Base-by-base conservation (phyloP, 225 moss, liverwort and hornwort species). In the Polytrichum formosum region DNA sequence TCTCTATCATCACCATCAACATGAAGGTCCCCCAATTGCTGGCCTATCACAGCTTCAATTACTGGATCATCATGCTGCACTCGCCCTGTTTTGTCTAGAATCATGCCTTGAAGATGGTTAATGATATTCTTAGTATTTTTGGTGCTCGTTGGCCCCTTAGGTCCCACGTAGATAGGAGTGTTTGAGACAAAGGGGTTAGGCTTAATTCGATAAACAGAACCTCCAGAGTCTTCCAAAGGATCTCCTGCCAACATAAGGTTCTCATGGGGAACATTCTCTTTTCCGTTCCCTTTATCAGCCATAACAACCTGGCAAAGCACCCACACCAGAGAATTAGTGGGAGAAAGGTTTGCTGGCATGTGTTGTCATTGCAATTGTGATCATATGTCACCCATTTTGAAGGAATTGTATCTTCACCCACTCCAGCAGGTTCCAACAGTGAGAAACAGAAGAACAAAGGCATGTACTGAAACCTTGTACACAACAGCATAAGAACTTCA, bases 21-120 rank as follows among this genome's bases (percentile, higher is more conserved):
- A 35, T 74, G 82, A 26, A 83, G 28, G 59, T 86, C 86, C 61
- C 89, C 77, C 26, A 85, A 63, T 60, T 84, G 87, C 75, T 91
- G 90, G 27, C 93, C 90, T 61, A 83, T 72, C 63, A 97, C 77
- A 68, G 93, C 92, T 70, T 92, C 93, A 72, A 93, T 72, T 28
- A 93, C 66, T 37, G 93, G 93, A 76, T 96, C 92, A 75, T 97
- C 94, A 71, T 97, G 94, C 76, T 97, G 96, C 54, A 97, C 79
- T 62, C 94, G 83, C 33, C 83, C 81, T 77, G 87, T 96, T 53
- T 79, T 85, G 54, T 83, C 78, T 7, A 87, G 74, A 71, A 81
- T 80, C 80, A 83, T 83, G 37, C 87, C 87, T 28, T 83, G 83
- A 62, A 87, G 87, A 74, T 70, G 80, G 56, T 87, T 81, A 54